Conservation (phyloP, 345 rosid genomes). For the Rhodamnia argentea region DNA sequence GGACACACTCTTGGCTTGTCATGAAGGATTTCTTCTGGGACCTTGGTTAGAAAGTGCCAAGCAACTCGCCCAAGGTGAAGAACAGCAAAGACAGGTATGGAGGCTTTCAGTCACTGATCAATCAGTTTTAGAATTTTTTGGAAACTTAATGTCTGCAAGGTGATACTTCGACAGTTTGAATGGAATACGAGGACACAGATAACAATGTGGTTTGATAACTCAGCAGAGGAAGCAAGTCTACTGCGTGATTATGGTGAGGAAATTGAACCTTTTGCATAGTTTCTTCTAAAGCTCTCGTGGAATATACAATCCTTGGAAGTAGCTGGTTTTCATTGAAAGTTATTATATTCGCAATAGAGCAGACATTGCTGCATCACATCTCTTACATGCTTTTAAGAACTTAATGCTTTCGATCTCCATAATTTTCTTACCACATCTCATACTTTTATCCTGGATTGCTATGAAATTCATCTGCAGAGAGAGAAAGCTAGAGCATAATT, state of each 20-base stretch:
- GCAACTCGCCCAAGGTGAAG: conserved; percentile 34
- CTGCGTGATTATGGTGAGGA: conserved; percentile 49
- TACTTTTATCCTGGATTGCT: not conserved
- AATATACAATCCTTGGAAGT: not conserved
- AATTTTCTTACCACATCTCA: not conserved
- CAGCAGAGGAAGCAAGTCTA: conserved; percentile 56
- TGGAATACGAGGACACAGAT: conserved; percentile 77
- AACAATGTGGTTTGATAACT: conserved; percentile 78
- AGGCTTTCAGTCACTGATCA: not conserved
- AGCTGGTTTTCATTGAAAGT: not conserved
- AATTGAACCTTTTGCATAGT: not conserved
- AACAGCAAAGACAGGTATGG: conserved; percentile 43
- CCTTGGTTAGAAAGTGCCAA: conserved; percentile 75
- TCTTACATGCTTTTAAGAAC: not conserved
- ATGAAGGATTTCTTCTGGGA: conserved; percentile 57
- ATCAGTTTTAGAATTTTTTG: not conserved
- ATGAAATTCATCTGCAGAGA: not conserved
- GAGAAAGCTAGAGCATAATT: not conserved
- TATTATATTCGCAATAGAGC: not conserved
- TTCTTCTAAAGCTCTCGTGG: not conserved
- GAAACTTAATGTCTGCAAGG: not conserved
- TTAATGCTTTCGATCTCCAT: not conserved
- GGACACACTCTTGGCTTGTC: conserved; percentile 46
- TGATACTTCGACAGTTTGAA: conserved; percentile 27
- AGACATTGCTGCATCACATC: not conserved